Conservation (phyloP, 176 grass and related monocot genomes). For the Elymus sibiricus region DNA sequence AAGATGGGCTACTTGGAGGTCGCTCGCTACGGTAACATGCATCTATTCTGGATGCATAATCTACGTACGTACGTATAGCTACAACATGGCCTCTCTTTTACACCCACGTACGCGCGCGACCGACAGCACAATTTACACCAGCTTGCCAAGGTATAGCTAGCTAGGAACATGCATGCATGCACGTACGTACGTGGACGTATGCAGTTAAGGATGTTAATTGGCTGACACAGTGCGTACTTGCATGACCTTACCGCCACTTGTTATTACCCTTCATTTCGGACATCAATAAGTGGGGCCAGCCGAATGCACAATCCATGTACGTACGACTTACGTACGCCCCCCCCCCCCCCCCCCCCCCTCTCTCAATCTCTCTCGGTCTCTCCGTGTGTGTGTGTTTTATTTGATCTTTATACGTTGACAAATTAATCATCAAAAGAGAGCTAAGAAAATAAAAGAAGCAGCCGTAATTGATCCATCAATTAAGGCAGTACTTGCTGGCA, state of each 20-base stretch:
- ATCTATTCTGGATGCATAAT: not conserved
- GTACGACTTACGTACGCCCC: not conserved
- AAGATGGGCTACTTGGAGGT: not conserved
- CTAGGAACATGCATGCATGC: not conserved
- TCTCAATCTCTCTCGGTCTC: too few species aligned
- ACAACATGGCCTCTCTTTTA: not conserved
- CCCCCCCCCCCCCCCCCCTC: too few species aligned
- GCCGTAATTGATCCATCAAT: too few species aligned
- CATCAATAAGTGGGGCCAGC: not conserved
- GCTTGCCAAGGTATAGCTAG: not conserved
- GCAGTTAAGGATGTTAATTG: not conserved
- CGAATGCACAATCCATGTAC: not conserved
- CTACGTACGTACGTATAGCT: not conserved
- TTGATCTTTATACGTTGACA: not conserved
- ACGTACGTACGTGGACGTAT: not conserved
- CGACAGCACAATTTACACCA: conserved; percentile 22
- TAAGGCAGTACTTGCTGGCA: too few species aligned
- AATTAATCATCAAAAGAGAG: too few species aligned
- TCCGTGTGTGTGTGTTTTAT: too few species aligned
- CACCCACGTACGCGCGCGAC: not conserved
- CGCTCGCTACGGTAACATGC: not conserved
- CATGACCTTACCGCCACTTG: not conserved
- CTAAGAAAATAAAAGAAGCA: too few species aligned
- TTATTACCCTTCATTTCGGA: conserved; percentile 11
- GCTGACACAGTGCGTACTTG: conserved; percentile 30